phyloP scores from a whole-genome alignment of 805 yeast genomes.

The Hanseniaspora singularis region DNA sequence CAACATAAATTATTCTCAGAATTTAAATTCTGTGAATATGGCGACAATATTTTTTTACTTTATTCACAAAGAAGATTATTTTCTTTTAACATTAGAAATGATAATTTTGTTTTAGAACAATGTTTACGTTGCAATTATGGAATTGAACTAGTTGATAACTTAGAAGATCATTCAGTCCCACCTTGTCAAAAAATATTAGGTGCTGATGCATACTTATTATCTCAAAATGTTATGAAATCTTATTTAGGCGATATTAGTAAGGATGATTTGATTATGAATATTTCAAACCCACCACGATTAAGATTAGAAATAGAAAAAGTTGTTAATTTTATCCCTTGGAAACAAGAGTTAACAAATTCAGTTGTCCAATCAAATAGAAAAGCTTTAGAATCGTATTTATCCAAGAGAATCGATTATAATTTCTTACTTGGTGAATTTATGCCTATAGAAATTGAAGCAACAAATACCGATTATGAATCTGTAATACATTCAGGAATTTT shows the following conservation, averaged over 20 bases:
- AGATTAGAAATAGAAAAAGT: slow-evolving; percentile 9
- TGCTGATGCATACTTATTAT: slow-evolving; percentile 24
- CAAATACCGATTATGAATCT: slow-evolving; percentile 34
- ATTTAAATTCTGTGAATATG: slow-evolving; percentile 54
- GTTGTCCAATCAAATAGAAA: slow-evolving; percentile 8
- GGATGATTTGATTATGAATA: neutral
- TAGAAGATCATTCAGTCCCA: slow-evolving; percentile 56
- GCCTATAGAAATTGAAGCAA: slow-evolving; percentile 25
- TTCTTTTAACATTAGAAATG: slow-evolving; percentile 31
- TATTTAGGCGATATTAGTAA: neutral
- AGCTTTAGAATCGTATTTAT: slow-evolving; percentile 3
- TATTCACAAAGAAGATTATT: slow-evolving; percentile 46
- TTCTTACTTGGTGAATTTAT: slow-evolving; percentile 36
- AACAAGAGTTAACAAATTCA: slow-evolving; percentile 1
- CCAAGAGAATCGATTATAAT: slow-evolving; percentile 24
- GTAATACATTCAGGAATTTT: slow-evolving; percentile 56
- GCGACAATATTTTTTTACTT: slow-evolving; percentile 49
- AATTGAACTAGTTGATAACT: slow-evolving; percentile 39
- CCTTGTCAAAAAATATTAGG: slow-evolving; percentile 31
- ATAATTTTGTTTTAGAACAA: slow-evolving; percentile 65
- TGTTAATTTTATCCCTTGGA: slow-evolving; percentile 3
- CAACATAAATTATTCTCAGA: slow-evolving; percentile 67
- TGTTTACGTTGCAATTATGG: slow-evolving; percentile 70
- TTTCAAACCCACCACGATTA: neutral
- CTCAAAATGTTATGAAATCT: slow-evolving; percentile 26